Percentiles rank a stretch among this genome's conserved stretches.
Evolutionary conservation across 1,284 basidiomycete genomes (phyloP).

Genomic region (Melampsora abietis-canadensis): DNA sequence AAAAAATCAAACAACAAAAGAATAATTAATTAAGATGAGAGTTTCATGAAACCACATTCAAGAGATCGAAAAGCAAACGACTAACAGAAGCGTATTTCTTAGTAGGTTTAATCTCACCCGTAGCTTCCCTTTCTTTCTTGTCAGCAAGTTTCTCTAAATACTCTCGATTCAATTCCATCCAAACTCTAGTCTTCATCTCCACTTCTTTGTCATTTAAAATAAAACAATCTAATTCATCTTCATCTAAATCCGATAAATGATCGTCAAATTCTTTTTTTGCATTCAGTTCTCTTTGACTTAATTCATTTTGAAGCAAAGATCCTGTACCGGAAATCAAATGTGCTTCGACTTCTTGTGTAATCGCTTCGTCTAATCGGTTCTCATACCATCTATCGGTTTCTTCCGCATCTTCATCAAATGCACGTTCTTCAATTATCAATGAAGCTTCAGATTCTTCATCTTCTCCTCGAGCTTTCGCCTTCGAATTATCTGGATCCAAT

Average conservation of each 20-base stretch:
- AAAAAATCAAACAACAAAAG: background rate
- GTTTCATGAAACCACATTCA: no score
- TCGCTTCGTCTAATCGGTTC: slow-evolving; percentile 26
- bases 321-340: slow-evolving; percentile 39
- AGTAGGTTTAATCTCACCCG: slow-evolving; percentile 16
- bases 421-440: slow-evolving; percentile 40
- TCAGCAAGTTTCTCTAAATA: slow-evolving; percentile 85
- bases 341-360: slow-evolving; percentile 42
- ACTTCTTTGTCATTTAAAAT: slow-evolving; percentile 81
- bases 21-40: background rate
- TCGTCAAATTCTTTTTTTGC: slow-evolving; percentile 31
- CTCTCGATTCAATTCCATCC: slow-evolving; percentile 93
- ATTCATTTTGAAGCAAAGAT: slow-evolving; percentile 35
- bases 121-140: slow-evolving; percentile 54
- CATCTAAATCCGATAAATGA: slow-evolving; percentile 71
- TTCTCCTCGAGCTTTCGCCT: slow-evolving; percentile 48
- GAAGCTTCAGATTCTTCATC: slow-evolving; percentile 34
- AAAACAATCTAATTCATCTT: slow-evolving; percentile 82
- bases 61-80: background rate
- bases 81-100: slow-evolving; percentile 14
- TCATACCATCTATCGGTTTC: slow-evolving; percentile 40
- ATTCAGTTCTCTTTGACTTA: slow-evolving; percentile 37
- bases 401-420: slow-evolving; percentile 48
- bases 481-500: slow-evolving; percentile 57
- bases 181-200: slow-evolving; percentile 84